A percentile compares a stretch with the other conserved stretches of the same genome.
These are phyloP conservation scores for Paramecium sexaurelia DNA, from an alignment of 73 alveolate species.

Conservation along the genomic window DNA sequence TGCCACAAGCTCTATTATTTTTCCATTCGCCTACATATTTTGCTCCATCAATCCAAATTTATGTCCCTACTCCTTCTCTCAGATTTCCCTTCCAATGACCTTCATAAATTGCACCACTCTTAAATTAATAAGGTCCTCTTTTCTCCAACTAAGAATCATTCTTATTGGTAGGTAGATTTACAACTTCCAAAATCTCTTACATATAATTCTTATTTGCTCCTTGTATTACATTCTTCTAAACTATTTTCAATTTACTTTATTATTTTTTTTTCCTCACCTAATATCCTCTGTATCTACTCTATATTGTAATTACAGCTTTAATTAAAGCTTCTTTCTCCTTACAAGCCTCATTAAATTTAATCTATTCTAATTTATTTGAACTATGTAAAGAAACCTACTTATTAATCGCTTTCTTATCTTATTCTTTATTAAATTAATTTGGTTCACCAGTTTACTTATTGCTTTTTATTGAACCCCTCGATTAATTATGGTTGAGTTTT, in stretches of 20 bases:
- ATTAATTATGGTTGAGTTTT: not conserved
- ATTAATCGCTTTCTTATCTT: not conserved
- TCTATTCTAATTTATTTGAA: not conserved
- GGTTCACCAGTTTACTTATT: not conserved
- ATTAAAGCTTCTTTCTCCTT: not conserved
- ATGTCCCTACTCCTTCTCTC: conserved; percentile 68
- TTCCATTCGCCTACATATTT: conserved; percentile 74
- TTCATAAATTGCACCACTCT: conserved; percentile 81
- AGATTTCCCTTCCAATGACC: conserved; percentile 73
- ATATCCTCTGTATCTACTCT: conserved; percentile 2
- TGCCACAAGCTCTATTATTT: conserved; percentile 71
- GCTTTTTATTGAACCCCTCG: not conserved
- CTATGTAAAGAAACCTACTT: not conserved
- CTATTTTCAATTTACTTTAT: not conserved
- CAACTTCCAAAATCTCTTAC: conserved; percentile 35
- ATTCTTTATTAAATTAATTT: not conserved
- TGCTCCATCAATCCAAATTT: conserved; percentile 73
- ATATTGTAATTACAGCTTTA: conserved; percentile 33
- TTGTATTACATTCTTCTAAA: conserved; percentile 70
- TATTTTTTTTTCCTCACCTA: not conserved
- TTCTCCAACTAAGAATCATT: conserved; percentile 69
- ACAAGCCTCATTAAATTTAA: conserved; percentile 3
- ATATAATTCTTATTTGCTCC: conserved; percentile 48
- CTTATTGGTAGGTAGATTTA: conserved; percentile 19
- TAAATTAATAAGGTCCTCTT: conserved; percentile 70